Conservation (phyloP, 202 grass and related monocot genomes). For the Elaeis oleifera region DNA sequence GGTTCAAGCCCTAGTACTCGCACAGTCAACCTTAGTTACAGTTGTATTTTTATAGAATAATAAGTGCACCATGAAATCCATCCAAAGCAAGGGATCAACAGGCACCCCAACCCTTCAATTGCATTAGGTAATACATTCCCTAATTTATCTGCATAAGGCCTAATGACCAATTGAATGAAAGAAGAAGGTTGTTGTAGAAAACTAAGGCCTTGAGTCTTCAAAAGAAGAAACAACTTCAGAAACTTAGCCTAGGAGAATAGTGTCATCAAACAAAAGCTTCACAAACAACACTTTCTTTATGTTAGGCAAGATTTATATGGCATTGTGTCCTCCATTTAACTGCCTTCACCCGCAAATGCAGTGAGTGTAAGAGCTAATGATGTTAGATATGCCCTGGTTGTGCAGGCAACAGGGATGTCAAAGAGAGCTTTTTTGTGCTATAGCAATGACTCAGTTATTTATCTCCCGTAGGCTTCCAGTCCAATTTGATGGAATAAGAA, state of each 20-base stretch:
- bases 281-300: not conserved
- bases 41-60: not conserved
- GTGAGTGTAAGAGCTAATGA: constrained; percentile 59
- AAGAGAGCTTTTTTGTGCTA: constrained; percentile 77
- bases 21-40: no score
- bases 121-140: constrained; percentile 96
- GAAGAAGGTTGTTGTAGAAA: constrained; percentile 99
- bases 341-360: constrained; percentile 77
- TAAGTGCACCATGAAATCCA: constrained; percentile 48
- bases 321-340: constrained; percentile 90
- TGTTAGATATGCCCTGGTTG: constrained; percentile 74
- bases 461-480: constrained; percentile 87
- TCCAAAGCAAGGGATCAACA: constrained; percentile 90
- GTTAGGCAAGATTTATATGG: constrained; percentile 46
- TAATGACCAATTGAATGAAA: constrained; percentile 83
- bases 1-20: no score
- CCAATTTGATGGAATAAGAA: constrained; percentile 90
- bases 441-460: constrained; percentile 82
- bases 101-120: constrained; percentile 87
- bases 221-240: not conserved
- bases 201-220: constrained; percentile 72
- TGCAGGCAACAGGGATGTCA: constrained; percentile 76
- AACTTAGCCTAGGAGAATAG: no score
- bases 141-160: constrained; percentile 83
- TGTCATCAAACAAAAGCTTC: no score